A percentile compares a stretch with the other conserved stretches of the same genome.
Conservation (phyloP, 768 basidiomycete species). For the Stropharia rugosoannulata region DNA sequence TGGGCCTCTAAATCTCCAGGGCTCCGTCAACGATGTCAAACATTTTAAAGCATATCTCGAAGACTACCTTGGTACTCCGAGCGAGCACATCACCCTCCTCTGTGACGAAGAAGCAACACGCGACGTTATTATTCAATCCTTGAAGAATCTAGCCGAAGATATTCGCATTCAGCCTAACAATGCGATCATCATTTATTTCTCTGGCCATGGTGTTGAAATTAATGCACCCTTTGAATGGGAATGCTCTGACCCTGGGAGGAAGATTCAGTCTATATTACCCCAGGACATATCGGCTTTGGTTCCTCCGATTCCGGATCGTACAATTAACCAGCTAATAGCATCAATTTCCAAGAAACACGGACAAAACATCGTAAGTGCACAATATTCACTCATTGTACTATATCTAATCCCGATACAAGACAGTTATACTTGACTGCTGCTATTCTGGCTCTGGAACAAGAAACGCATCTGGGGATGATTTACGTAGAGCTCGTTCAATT, state of each 20-base stretch:
- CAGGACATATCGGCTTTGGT: slow-evolving; percentile 2
- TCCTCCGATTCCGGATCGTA: slow-evolving; percentile 9
- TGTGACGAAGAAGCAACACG: slow-evolving; percentile 7
- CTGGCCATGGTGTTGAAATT: slow-evolving; percentile 12
- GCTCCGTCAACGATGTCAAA: slow-evolving; percentile 10
- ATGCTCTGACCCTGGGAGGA: background rate
- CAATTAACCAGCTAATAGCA: slow-evolving; percentile 6
- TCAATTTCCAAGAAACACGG: slow-evolving; percentile 8
- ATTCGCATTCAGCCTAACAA: slow-evolving; percentile 2
- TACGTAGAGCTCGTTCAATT: slow-evolving; percentile 4
- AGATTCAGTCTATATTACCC: slow-evolving; percentile 13
- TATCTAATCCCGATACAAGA: slow-evolving; percentile 2
- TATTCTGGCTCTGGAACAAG: slow-evolving; percentile 12
- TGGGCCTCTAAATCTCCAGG: slow-evolving; percentile 7
- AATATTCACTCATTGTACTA: background rate
- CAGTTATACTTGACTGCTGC: slow-evolving; percentile 15
- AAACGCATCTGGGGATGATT: background rate
- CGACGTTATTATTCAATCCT: slow-evolving; percentile 3
- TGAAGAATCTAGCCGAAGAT: slow-evolving; percentile 1
- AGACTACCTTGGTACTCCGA: background rate
- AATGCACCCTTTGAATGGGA: background rate
- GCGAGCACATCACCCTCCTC: slow-evolving; percentile 4
- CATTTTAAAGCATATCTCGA: slow-evolving; percentile 1
- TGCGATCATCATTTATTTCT: slow-evolving; percentile 13
- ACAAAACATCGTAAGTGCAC: slow-evolving; percentile 12